These are phyloP conservation scores for Discostella stelligeroides DNA, from an alignment of 108 stramenopile genomes.

Conservation along the genomic window DNA sequence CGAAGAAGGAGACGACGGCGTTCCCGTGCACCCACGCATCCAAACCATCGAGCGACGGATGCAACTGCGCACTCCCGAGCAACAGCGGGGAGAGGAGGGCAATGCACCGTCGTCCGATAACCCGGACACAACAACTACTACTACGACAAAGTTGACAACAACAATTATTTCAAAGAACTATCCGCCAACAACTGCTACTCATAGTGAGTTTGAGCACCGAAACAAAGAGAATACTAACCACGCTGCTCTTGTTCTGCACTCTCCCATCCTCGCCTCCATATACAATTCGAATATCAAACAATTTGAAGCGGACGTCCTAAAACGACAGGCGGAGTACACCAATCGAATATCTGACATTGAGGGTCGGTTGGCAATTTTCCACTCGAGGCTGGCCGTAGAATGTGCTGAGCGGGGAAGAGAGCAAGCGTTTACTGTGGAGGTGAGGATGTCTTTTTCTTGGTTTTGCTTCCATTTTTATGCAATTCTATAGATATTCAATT, in stretches of 20 bases:
- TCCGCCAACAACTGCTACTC: too few relatives aligned
- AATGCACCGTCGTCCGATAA: too few relatives aligned
- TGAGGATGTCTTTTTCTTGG: background rate
- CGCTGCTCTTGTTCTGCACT: background rate
- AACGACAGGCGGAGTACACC: conserved; percentile 43
- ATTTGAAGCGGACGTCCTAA: conserved; percentile 35
- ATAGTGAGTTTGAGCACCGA: background rate
- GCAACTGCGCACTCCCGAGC: background rate
- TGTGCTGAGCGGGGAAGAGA: conserved; percentile 39
- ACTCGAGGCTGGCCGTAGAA: conserved; percentile 38
- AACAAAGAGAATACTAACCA: conserved; percentile 8
- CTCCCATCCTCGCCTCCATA: conserved; percentile 8
- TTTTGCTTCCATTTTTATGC: background rate
- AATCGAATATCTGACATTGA: conserved; percentile 41
- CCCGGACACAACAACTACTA: too few relatives aligned
- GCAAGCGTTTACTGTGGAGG: conserved; percentile 34
- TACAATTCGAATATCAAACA: conserved; percentile 27
- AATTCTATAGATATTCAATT: background rate
- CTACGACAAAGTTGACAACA: too few relatives aligned
- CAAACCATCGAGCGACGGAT: background rate
- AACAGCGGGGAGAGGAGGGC: background rate
- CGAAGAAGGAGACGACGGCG: background rate
- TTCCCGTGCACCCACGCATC: background rate
- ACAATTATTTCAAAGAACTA: too few relatives aligned
- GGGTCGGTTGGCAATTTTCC: conserved; percentile 37